Conservation (phyloP, 768 basidiomycete species). For the Pleurotus djamor region DNA sequence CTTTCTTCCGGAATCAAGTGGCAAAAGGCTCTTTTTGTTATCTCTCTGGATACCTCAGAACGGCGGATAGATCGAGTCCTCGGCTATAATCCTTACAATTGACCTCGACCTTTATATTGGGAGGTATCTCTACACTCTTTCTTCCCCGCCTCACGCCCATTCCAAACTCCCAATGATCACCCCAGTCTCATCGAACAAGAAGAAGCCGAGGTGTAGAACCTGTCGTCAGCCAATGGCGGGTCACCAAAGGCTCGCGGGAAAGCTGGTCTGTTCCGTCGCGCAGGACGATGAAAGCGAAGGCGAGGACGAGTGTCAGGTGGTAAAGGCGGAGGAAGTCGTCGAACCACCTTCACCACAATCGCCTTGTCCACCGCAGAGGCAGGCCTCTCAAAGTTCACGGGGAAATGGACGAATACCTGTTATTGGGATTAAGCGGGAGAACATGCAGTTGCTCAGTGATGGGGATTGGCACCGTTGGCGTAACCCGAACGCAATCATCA, state of each 20-base stretch:
- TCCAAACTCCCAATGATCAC: neutral
- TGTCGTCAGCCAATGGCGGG: constrained; percentile 6
- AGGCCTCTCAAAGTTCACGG: neutral
- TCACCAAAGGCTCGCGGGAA: neutral
- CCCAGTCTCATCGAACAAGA: constrained; percentile 3
- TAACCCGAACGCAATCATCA: constrained; percentile 1
- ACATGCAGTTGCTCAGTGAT: neutral
- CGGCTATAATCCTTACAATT: too few species aligned
- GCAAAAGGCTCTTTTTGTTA: too few species aligned
- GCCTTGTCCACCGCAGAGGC: neutral
- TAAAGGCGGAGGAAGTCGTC: neutral
- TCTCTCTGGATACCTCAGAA: too few species aligned
- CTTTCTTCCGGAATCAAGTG: too few species aligned
- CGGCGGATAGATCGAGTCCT: too few species aligned
- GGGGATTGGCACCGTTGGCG: neutral
- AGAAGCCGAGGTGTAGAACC: constrained; percentile 14
- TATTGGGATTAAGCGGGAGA: neutral
- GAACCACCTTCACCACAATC: neutral
- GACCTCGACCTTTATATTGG: too few species aligned
- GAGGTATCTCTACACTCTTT: neutral
- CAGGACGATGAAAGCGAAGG: neutral
- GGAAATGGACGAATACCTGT: too few species aligned
- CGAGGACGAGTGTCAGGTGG: neutral
- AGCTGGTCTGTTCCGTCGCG: neutral
- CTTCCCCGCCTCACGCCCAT: neutral